Evolutionary conservation across 2,329 filamentous ascomycete genomes (phyloP).

Genomic region (Coniochaeta ligniaria): DNA sequence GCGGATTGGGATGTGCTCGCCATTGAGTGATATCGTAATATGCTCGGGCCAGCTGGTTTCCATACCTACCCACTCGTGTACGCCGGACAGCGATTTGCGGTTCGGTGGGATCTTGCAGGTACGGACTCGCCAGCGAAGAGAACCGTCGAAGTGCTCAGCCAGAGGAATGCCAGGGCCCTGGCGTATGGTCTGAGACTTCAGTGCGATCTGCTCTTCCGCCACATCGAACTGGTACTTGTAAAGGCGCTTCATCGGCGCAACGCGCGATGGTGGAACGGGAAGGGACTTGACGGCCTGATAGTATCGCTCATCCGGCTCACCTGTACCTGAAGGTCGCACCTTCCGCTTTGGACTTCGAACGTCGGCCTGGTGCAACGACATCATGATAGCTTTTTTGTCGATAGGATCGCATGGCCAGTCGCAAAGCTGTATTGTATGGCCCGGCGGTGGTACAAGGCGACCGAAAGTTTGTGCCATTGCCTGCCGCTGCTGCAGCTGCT

Average conservation of each 20-base stretch:
- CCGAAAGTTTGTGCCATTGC: neutral
- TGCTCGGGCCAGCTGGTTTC: constrained; percentile 65
- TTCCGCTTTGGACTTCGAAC: constrained; percentile 40
- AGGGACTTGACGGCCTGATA: constrained; percentile 54
- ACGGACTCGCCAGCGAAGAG: constrained; percentile 60
- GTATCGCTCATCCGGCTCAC: constrained; percentile 23
- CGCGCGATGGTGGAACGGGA: constrained; percentile 33
- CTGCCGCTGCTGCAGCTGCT: neutral
- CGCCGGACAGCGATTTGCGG: constrained; percentile 18
- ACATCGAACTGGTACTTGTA: constrained; percentile 39
- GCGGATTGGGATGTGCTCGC: constrained; percentile 45
- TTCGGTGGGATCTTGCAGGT: constrained; percentile 37
- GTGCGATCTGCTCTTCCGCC: constrained; percentile 10
- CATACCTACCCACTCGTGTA: constrained; percentile 53
- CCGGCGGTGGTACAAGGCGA: neutral
- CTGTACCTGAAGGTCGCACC: constrained; percentile 12
- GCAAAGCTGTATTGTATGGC: constrained; percentile 10
- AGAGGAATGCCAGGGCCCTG: constrained; percentile 20
- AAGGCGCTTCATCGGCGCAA: constrained; percentile 25
- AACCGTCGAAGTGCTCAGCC: constrained; percentile 39
- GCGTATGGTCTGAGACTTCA: constrained; percentile 21
- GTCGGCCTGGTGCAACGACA: constrained; percentile 38
- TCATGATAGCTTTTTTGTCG: constrained; percentile 31
- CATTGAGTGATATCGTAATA: constrained; percentile 65
- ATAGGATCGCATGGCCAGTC: constrained; percentile 34